Conservation (phyloP, 1,284 basidiomycete species). For the Apiotrichum sp. region DNA sequence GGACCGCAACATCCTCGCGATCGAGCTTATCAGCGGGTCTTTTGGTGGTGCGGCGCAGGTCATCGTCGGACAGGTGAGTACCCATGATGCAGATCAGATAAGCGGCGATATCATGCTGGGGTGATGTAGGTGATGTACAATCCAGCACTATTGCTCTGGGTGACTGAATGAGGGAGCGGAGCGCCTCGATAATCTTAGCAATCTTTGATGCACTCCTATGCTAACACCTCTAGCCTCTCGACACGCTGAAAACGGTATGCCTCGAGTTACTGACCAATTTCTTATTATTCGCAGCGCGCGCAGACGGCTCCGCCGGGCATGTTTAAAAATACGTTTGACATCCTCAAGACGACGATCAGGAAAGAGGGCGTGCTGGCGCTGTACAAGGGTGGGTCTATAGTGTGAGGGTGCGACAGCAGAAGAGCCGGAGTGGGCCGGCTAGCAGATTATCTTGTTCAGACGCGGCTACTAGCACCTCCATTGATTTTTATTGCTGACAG, state of each 20-base stretch:
- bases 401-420: not conserved
- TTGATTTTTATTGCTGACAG: not conserved
- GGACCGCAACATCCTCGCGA: constrained; percentile 36
- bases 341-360: constrained; percentile 67
- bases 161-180: too few relatives aligned
- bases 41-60: constrained; percentile 54
- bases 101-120: too few relatives aligned
- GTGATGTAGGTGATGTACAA: too few relatives aligned
- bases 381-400: constrained; percentile 66
- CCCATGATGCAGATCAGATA: too few relatives aligned
- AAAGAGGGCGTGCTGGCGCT: constrained; percentile 86
- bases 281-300: constrained; percentile 35
- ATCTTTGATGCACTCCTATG: not conserved
- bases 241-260: constrained; percentile 65
- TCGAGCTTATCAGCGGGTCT: constrained; percentile 46
- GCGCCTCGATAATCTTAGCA: too few relatives aligned
- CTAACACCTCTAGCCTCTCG: constrained; percentile 50
- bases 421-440: too few relatives aligned
- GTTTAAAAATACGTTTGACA: constrained; percentile 89
- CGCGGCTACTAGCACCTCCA: too few relatives aligned
- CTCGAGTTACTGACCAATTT: constrained; percentile 42
- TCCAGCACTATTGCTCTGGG: too few relatives aligned
- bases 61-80: constrained; percentile 64
- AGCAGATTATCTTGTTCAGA: too few relatives aligned
- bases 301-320: constrained; percentile 49